phyloP scores from a whole-genome alignment of 495 filamentous ascomycete species.

The Cercophora scortea region DNA sequence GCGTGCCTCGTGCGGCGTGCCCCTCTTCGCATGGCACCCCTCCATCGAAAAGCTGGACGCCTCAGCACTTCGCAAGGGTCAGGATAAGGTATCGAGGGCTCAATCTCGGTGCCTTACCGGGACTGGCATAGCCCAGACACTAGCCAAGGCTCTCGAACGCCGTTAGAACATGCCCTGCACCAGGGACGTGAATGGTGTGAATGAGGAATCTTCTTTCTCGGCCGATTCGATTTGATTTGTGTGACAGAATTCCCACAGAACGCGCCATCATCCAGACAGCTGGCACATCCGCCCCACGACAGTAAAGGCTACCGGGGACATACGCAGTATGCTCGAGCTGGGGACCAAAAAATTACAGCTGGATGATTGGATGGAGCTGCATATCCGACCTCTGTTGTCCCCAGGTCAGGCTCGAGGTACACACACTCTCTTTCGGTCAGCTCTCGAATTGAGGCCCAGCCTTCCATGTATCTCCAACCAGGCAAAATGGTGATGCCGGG shows the following conservation, averaged over 20 bases:
- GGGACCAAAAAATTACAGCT: too few relatives aligned
- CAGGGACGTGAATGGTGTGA: not conserved
- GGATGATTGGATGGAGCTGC: too few relatives aligned
- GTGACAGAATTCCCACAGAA: not conserved
- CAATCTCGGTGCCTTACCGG: constrained; percentile 18
- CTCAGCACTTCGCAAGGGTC: constrained; percentile 9
- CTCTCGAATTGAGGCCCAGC: too few relatives aligned
- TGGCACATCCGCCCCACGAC: too few relatives aligned
- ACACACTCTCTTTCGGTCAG: too few relatives aligned
- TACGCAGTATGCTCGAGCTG: too few relatives aligned
- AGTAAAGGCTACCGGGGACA: too few relatives aligned
- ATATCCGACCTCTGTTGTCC: too few relatives aligned
- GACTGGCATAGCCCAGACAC: constrained; percentile 9
- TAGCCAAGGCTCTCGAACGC: constrained; percentile 1
- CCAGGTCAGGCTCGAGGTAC: too few relatives aligned
- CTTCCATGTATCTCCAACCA: not conserved
- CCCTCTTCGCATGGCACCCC: constrained; percentile 6
- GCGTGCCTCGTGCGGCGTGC: not conserved
- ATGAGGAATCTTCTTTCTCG: not conserved
- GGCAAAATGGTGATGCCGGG: not conserved
- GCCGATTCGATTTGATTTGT: not conserved
- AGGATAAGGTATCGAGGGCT: constrained; percentile 3
- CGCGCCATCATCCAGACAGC: not conserved
- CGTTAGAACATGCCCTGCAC: constrained; percentile 15
- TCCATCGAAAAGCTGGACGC: constrained; percentile 13